Evolutionary conservation across 2,329 filamentous ascomycete species (phyloP), one percentile per base, ranked within the genome.

Genomic region (Colletotrichum graminicola): DNA sequence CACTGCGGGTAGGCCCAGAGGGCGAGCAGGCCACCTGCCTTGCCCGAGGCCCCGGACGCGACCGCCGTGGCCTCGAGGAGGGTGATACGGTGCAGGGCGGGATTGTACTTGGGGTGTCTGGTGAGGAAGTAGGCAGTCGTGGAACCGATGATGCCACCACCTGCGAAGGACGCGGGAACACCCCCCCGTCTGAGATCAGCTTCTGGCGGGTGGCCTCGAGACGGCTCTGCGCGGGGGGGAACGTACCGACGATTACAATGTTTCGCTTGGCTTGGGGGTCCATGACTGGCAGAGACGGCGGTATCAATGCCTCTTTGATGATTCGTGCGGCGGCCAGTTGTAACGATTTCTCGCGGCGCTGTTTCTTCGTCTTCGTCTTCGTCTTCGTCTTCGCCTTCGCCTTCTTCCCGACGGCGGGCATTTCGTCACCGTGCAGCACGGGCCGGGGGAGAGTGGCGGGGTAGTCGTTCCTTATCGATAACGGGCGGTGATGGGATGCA

Each of bases 111-210:
- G 36, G 93, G 91, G 80, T 98, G 95, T 74, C 93, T 91, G 2
- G 94, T 96, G 54, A 98, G 86, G 78, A 91, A 98, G 82, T 98
- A 98, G 69, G 95, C 95, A 6, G 93, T 94, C 61, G 94, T 96
- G 80, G 91, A 92, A 77, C 96, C 96, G 76, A 98, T 97, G 74
- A 98, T 94, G 76, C 95, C 95, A 75, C 94, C 95, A 75, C 95
- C 94, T 94, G 72, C 2, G 66, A n/a, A 47, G 43, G 21, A 43
- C 26, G 16, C n/a, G n/a, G 49, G 52, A 29, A 21, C 23, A 45
- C 18, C 43, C 43, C 43, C 18, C 21, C 43, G 43, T 55, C 55
- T 56, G 8, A 34, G 21, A 39, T 72, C 67, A 72, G 70, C 66
- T 47, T 49, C 47, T n/a, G 5, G 21, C 8, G n/a, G n/a, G 23